Conservation (phyloP, 768 basidiomycete genomes). For the Dioszegia aurantiaca region DNA sequence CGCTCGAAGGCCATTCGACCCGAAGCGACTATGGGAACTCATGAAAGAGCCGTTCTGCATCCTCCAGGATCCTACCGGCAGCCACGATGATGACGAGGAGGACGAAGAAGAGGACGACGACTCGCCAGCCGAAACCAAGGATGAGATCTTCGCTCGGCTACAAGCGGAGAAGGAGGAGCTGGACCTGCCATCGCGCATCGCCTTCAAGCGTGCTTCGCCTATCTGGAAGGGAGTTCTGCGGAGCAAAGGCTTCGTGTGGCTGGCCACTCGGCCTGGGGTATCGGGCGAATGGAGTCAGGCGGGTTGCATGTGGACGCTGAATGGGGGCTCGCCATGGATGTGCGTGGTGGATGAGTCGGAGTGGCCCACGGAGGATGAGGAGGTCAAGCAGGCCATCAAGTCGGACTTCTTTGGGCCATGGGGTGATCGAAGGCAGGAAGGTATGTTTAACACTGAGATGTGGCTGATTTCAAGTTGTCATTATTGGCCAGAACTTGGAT, state of each 20-base stretch:
- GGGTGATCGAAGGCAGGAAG: constrained; percentile 48
- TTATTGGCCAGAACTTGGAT: constrained; percentile 34
- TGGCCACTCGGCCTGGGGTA: constrained; percentile 46
- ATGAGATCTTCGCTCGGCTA: constrained; percentile 21
- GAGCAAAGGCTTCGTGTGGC: constrained; percentile 52
- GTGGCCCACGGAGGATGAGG: constrained; percentile 45
- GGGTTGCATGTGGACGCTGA: constrained; percentile 48
- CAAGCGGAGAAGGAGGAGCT: constrained; percentile 40
- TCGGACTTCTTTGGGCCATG: constrained; percentile 49
- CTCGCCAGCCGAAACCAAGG: constrained; percentile 20
- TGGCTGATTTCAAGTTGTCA: constrained; percentile 29
- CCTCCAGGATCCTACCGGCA: constrained; percentile 44
- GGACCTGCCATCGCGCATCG: constrained; percentile 40
- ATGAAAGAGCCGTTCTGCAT: constrained; percentile 47
- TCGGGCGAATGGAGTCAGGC: constrained; percentile 52
- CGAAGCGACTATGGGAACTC: constrained; percentile 47
- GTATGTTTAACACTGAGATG: constrained; percentile 26
- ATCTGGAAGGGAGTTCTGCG: constrained; percentile 47
- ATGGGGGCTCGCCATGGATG: constrained; percentile 47
- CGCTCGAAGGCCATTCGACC: constrained; percentile 51
- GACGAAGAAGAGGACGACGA: constrained; percentile 26
- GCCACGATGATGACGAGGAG: constrained; percentile 23
- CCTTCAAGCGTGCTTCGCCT: constrained; percentile 36
- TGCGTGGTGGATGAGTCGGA: constrained; percentile 33
- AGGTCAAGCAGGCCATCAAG: constrained; percentile 39